phyloP scores from a whole-genome alignment of 2,329 filamentous ascomycete genomes.

The Zymoseptoria crescenta region DNA sequence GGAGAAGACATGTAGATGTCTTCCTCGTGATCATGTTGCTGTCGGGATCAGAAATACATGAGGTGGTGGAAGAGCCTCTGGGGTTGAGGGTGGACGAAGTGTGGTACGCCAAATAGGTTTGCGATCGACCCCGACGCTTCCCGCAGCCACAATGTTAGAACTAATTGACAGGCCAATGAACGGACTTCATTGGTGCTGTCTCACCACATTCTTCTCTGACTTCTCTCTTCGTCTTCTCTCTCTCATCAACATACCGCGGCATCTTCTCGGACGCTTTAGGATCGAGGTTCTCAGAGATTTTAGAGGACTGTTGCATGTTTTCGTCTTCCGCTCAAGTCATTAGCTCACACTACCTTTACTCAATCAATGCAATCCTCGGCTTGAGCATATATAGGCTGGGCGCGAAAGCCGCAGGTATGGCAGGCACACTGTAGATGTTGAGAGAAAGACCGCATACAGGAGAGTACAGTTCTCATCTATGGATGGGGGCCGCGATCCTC shows the following conservation, averaged over 20 bases:
- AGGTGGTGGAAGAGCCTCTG: background rate
- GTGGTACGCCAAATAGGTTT: background rate
- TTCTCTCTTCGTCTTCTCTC: background rate
- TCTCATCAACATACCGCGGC: background rate
- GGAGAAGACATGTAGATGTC: background rate
- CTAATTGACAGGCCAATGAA: background rate
- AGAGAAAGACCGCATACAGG: too few relatives aligned
- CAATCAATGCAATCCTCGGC: too few relatives aligned
- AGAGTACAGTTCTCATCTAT: background rate
- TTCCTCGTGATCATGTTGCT: background rate
- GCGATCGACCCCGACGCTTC: background rate
- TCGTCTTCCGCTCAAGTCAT: too few relatives aligned
- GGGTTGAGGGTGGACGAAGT: background rate
- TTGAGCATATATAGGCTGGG: too few relatives aligned
- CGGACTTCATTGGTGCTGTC: background rate
- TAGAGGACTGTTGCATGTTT: too few relatives aligned
- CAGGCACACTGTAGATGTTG: too few relatives aligned
- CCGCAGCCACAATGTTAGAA: background rate
- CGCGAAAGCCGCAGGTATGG: too few relatives aligned
- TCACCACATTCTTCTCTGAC: background rate
- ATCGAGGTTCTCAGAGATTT: too few relatives aligned
- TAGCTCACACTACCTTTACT: too few relatives aligned
- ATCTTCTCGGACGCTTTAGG: background rate
- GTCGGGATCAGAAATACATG: background rate
- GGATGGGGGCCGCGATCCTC: background rate